phyloP scores from a whole-genome alignment of 345 rosid genomes.

The Eutrema yunnanense region DNA sequence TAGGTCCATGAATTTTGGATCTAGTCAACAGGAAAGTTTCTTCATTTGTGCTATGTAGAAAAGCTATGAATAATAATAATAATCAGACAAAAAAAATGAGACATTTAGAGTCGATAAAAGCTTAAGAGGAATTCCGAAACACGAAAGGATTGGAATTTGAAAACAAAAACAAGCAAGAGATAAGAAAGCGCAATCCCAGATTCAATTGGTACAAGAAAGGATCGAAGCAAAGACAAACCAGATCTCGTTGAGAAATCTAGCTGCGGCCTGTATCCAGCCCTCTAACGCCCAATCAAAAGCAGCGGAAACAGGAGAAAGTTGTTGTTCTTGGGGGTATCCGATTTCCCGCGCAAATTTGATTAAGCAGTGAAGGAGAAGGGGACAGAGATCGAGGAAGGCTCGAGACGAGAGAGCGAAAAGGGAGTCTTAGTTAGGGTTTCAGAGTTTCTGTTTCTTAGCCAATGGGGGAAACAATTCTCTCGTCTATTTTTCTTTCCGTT shows the following conservation, averaged over 20 bases:
- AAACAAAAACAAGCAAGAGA: neutral
- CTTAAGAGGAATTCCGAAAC: neutral
- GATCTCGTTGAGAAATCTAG: slow-evolving; percentile 19
- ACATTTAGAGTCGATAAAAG: neutral
- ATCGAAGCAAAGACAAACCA: neutral
- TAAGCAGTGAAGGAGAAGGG: neutral
- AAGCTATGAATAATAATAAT: neutral
- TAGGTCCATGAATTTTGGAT: slow-evolving; percentile 1
- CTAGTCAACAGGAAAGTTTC: slow-evolving; percentile 19
- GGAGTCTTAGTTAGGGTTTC: slow-evolving; percentile 25
- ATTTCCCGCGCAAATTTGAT: slow-evolving; percentile 30
- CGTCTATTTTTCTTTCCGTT: neutral
- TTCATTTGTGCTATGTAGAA: neutral
- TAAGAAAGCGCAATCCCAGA: neutral
- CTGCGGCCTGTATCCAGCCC: neutral
- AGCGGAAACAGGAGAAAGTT: neutral
- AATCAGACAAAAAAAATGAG: neutral
- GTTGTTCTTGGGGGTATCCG: neutral
- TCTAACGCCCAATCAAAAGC: neutral
- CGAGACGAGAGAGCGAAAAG: slow-evolving; percentile 12
- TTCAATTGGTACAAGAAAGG: neutral
- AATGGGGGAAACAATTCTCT: neutral
- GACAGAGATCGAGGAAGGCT: slow-evolving; percentile 27
- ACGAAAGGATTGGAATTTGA: neutral
- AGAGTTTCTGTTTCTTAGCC: slow-evolving; percentile 15